Evolutionary conservation across 2,329 filamentous ascomycete species (phyloP), one percentile per base, ranked within the genome.

Genomic region (Monosporascus sp.): DNA sequence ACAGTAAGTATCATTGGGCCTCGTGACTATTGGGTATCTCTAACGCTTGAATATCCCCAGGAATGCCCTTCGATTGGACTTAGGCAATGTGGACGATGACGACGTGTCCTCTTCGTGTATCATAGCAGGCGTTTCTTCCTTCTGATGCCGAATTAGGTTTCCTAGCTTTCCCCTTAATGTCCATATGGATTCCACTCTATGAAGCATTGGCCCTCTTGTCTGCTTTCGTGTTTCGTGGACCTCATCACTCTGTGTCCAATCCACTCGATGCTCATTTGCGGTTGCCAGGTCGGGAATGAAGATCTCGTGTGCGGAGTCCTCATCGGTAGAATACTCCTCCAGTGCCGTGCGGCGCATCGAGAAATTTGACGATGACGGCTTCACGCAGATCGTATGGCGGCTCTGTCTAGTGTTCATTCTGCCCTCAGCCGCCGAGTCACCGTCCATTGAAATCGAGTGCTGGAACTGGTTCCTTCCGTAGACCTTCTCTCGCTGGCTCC

Each of bases 221-320:
- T 51, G 56, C 51, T 37, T 58, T 31, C 38, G 49, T 48, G 40
- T 52, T 14, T 35, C 56, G 54, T 56, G 48, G 17, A 60, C 49
- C 65, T 83, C 78, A 56, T 84, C 81, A 60, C 74, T 78, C 63
- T 85, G 81, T 31, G 78, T 78, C 82, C 82, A 85, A 64, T 85
- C 80, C 52, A 78, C 76, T 35, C 75, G 57, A 59, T 74, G 71
- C 51, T 74, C 68, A 31, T 71, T 57, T 15, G 61, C 61, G 45
- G 55, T 55, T 5, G 54, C 55, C 24, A 58, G 53, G 20, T 61
- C 53, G 11, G 65, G 55, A 7, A 67, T 63, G 15, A 62, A 51
- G 37, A 62, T 60, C 22, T 66, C 67, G 31, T 62, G 63, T 5
- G 58, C 60, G 11, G 63, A 57, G 18, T 56, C 53, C 44, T 56